phyloP scores from a whole-genome alignment of 2,329 filamentous ascomycete species.

The Metarhizium guizhouense region DNA sequence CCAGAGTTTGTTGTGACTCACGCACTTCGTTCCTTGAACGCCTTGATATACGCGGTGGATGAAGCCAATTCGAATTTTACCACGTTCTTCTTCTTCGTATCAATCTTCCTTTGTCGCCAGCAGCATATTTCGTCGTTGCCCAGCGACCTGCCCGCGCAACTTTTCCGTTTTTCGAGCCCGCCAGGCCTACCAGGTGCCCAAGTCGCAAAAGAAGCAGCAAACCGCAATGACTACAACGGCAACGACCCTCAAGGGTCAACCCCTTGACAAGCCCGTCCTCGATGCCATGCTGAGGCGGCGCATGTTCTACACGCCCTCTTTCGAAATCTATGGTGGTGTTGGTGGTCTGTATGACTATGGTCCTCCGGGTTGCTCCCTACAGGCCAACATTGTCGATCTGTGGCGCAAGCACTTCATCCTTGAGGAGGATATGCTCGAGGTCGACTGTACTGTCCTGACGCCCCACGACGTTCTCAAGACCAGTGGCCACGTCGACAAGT shows the following conservation, averaged over 20 bases:
- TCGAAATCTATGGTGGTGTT: slow-evolving; percentile 90
- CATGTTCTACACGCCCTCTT: slow-evolving; percentile 90
- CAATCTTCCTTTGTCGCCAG: slow-evolving; percentile 6
- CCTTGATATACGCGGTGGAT: slow-evolving; percentile 14
- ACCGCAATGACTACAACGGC: slow-evolving; percentile 38
- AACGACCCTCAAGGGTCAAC: slow-evolving; percentile 81
- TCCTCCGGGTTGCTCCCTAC: slow-evolving; percentile 75
- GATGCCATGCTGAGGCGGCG: slow-evolving; percentile 82
- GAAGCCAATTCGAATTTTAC: slow-evolving; percentile 16
- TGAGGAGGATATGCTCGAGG: slow-evolving; percentile 90
- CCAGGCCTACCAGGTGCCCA: slow-evolving; percentile 19
- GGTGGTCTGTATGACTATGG: slow-evolving; percentile 90
- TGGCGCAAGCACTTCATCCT: slow-evolving; percentile 93
- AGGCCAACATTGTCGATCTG: slow-evolving; percentile 77
- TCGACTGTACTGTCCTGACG: slow-evolving; percentile 90
- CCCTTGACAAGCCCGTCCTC: slow-evolving; percentile 72
- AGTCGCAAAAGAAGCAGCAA: slow-evolving; percentile 14
- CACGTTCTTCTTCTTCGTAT: slow-evolving; percentile 5
- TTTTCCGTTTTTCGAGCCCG: slow-evolving; percentile 21
- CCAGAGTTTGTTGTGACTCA: slow-evolving; percentile 18
- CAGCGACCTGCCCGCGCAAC: slow-evolving; percentile 14
- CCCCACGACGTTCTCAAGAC: slow-evolving; percentile 93
- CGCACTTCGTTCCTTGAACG: slow-evolving; percentile 11
- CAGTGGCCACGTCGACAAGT: slow-evolving; percentile 93
- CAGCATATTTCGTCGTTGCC: slow-evolving; percentile 10